Conservation (phyloP, 495 filamentous ascomycete genomes). For the Tuber brumale region DNA sequence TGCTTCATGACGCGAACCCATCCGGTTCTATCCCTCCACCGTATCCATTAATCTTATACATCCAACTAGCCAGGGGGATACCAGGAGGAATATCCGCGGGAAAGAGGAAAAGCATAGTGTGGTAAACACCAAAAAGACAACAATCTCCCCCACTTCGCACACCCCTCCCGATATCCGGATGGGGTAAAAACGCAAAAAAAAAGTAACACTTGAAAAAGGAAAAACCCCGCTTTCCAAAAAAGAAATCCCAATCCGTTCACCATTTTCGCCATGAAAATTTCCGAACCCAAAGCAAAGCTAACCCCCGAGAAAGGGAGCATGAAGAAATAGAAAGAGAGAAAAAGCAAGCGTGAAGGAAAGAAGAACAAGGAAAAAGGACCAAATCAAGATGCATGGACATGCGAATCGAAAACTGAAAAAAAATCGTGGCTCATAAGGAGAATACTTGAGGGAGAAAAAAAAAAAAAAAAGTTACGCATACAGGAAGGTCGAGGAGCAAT, state of each 20-base stretch:
- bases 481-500: constrained; percentile 1
- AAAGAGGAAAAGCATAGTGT: neutral
- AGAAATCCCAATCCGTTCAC: constrained; percentile 3
- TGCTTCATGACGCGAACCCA: neutral
- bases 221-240: neutral
- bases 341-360: neutral
- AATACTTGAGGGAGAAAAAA: constrained; percentile 15
- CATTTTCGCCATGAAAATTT: constrained; percentile 4
- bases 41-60: neutral
- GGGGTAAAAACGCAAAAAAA: neutral
- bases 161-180: neutral
- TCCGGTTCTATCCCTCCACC: neutral
- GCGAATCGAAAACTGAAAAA: constrained; percentile 21
- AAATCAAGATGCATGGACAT: neutral
- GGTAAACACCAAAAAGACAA: neutral
- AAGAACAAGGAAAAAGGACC: neutral
- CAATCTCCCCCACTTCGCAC: neutral
- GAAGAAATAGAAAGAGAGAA: constrained; percentile 7
- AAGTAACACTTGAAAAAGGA: neutral
- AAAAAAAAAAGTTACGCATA: constrained; percentile 9
- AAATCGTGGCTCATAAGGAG: constrained; percentile 11
- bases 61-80: neutral
- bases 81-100: neutral
- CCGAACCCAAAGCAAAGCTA: constrained; percentile 30
- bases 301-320: constrained; percentile 1